Percentiles rank a stretch among this genome's conserved stretches.
Evolutionary conservation across 148 eudicot species (phyloP).

Genomic region (Talinum fruticosum): DNA sequence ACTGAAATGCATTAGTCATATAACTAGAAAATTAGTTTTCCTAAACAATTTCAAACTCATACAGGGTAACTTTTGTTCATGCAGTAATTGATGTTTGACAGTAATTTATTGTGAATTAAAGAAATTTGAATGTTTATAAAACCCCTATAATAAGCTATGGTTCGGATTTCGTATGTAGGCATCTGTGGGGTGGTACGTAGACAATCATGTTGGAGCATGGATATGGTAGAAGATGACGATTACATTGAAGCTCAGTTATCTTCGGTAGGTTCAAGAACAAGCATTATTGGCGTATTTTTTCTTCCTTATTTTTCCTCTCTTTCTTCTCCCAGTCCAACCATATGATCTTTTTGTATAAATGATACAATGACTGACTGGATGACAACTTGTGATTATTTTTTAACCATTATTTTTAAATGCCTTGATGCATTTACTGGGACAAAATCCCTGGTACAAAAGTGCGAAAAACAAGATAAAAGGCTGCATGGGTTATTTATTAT

Average conservation of each 20-base stretch:
- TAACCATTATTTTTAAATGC: no score
- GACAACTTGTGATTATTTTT: no score
- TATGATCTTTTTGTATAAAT: background rate
- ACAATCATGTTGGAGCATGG: background rate
- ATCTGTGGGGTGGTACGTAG: constrained; percentile 22
- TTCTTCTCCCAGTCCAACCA: background rate
- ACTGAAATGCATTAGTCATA: background rate
- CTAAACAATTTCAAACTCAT: background rate
- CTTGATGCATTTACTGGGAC: no score
- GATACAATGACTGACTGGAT: no score
- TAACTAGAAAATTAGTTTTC: background rate
- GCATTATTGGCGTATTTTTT: background rate
- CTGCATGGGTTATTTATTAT: no score
- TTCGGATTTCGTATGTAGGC: constrained; percentile 14
- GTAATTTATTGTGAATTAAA: background rate
- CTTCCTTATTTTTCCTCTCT: background rate
- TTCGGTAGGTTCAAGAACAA: background rate
- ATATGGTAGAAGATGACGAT: no score
- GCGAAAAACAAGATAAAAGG: no score
- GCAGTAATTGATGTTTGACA: background rate
- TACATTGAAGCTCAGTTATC: background rate
- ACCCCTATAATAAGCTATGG: background rate
- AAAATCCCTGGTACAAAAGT: no score
- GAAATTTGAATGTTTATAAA: background rate
- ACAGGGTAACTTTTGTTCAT: no score